Base-by-base conservation (phyloP, 176 grass and related monocot species). In the Aegilops tauschii region DNA sequence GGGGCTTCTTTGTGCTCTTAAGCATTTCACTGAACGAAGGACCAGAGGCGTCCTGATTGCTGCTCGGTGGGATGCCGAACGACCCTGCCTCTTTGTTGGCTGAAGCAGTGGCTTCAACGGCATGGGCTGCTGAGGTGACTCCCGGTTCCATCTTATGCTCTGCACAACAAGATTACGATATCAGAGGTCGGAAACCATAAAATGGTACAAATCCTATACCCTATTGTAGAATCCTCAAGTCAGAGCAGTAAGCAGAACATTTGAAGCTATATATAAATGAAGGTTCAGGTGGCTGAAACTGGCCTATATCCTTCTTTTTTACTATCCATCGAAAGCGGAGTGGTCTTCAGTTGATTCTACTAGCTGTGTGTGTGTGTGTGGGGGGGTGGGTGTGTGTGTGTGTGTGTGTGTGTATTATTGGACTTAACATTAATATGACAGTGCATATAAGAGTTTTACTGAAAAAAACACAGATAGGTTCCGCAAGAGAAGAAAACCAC, bases 1-100 rank as follows among this genome's bases (percentile, higher is more conserved):
- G 58, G n/a, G 90, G 89, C 78, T 99, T 99, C 86, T 93, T 96
- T 36, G 84, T 91, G 89, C 92, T 97, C 90, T 99, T 99, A 71
- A 99, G 67, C 83, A 91, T 90, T 72, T 99, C 97, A 13, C 91
- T 96, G 87, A 99, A 99, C 11, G 94, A 92, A 76, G 82, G 92
- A 65, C 93, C 94, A 28, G 90, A 85, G 0, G 84, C 74, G 82
- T 96, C 97, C 29, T 68, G 40, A 62, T 96, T 89, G 20, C 56
- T 84, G 9, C 71, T 68, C 1, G 86, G 89, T 73, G 78, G 82
- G 20, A 85, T 65, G 52, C 86, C 78, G 30, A 84, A 89, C 25
- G 74, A 31, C 52, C 85, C 92, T 16, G 85, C 9, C 56, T 95
- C 95, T 78, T 90, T 95, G 79, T 90, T 98, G 85, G 52, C 89